A percentile compares a stretch with the other conserved stretches of the same genome.
phyloP scores from a whole-genome alignment of 2,329 filamentous ascomycete species.

The Diaporthe destruens region DNA sequence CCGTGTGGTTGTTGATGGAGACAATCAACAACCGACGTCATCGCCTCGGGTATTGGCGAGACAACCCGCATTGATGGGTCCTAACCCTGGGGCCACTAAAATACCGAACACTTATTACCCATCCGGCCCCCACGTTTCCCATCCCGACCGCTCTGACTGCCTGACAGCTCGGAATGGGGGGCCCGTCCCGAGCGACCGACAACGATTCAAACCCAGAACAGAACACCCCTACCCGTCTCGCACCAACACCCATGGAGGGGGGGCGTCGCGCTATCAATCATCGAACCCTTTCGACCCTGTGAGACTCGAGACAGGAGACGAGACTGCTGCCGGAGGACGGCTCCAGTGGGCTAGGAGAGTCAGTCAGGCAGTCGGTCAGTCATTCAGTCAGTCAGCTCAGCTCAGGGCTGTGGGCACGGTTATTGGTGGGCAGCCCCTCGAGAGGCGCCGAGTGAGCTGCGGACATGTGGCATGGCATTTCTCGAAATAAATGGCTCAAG shows the following conservation, averaged over 20 bases:
- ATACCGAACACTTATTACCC: not conserved
- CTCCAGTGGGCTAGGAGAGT: conserved; percentile 21
- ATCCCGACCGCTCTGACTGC: not conserved
- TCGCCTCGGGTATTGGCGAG: conserved; percentile 32
- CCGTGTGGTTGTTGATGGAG: conserved; percentile 1
- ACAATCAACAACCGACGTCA: conserved; percentile 30
- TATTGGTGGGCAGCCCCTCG: not conserved
- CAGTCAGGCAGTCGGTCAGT: not conserved
- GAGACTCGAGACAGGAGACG: conserved; percentile 30
- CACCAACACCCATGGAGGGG: conserved; percentile 1
- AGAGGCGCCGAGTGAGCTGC: conserved; percentile 30
- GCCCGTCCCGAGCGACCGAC: conserved; percentile 1
- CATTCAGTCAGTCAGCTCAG: conserved; percentile 20
- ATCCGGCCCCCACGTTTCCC: conserved; percentile 20
- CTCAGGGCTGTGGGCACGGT: not conserved
- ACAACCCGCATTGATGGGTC: conserved; percentile 18
- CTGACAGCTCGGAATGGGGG: conserved; percentile 5
- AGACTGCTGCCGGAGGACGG: conserved; percentile 5
- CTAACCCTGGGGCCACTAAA: not conserved
- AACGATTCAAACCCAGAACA: not conserved
- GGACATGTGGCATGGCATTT: conserved; percentile 25
- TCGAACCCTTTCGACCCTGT: not conserved
- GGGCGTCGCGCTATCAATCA: conserved; percentile 28
- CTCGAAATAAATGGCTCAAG: conserved; percentile 26
- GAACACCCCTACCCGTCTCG: not conserved